Conservation (phyloP, 352 stramenopile genomes). For the Globisporangium okanoganense region DNA sequence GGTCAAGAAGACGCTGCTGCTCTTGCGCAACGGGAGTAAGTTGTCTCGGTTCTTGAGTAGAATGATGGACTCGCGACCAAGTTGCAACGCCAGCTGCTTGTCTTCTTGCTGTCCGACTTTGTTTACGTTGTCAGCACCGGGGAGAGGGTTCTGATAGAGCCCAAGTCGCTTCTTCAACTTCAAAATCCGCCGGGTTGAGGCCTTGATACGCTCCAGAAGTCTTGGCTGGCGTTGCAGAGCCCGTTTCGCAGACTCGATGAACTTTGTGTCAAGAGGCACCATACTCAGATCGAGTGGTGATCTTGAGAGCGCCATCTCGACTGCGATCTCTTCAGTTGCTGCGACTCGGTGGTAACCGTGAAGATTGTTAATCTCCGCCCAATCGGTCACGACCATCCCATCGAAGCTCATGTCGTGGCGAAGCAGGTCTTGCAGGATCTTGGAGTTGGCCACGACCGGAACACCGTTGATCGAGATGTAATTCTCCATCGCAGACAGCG, state of each 20-base stretch:
- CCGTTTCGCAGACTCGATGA: constrained; percentile 46
- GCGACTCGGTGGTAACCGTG: constrained; percentile 56
- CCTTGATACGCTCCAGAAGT: constrained; percentile 42
- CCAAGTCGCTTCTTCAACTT: constrained; percentile 69
- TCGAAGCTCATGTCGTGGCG: constrained; percentile 84
- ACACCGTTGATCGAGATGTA: constrained; percentile 93
- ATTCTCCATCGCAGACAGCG: constrained; percentile 90
- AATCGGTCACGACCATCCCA: constrained; percentile 91
- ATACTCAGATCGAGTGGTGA: constrained; percentile 92
- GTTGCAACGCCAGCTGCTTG: constrained; percentile 46
- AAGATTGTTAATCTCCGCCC: constrained; percentile 90
- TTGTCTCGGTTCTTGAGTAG: constrained; percentile 77
- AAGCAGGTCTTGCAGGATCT: constrained; percentile 79
- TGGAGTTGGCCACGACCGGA: constrained; percentile 84
- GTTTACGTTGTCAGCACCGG: constrained; percentile 33
- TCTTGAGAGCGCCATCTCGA: constrained; percentile 64
- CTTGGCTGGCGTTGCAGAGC: constrained; percentile 33
- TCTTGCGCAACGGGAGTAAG: constrained; percentile 41
- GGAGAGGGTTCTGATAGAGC: constrained; percentile 64
- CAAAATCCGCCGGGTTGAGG: constrained; percentile 60
- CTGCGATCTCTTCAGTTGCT: constrained; percentile 44
- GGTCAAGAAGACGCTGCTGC: constrained; percentile 56
- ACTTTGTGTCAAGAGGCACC: constrained; percentile 52
- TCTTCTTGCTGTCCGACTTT: constrained; percentile 54
- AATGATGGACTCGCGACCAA: constrained; percentile 81